Evolutionary conservation across 352 stramenopile genomes (phyloP), one percentile per base, ranked within the genome.

Genomic region (Phytophthora cactorum): DNA sequence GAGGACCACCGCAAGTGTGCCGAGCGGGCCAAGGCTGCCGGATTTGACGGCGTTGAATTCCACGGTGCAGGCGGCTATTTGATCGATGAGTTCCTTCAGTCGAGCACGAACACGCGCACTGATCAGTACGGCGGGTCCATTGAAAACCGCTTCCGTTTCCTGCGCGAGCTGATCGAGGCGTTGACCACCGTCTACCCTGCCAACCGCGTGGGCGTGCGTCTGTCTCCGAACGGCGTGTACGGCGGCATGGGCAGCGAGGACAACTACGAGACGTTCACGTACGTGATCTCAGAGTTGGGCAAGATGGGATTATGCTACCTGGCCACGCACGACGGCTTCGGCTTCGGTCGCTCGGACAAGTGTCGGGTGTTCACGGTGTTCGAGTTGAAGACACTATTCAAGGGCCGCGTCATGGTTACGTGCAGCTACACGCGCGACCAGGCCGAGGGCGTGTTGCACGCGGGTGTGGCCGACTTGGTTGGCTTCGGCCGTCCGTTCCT

Each of bases 11-110:
- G 73, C 22, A 66, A 82, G 53, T 84, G 70, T 4, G 90, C 90
- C 0, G 66, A 68, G 38, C 78, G 77, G 1, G 77, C 81, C 10
- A 86, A 90, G 44, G 68, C 88, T 15, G 91, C 90, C 22, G 93
- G 93, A 6, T 98, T 78, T 25, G 68, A 72, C 29, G 68, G 68
- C 12, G 68, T 75, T 9, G 68, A 75, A 45, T 63, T 76, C 96
- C 93, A 98, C 72, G 70, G 41, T 22, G 93, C 88, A 2, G 93
- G 97, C 44, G 93, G 92, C 10, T 98, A 98, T 51, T 69, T 98
- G 10, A 73, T 98, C 46, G 89, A 98, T 59, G 76, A 96, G 58
- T 97, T 97, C 67, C 66, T 98, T 25, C 79, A 94, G 57, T 61
- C 71, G n/a, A 78, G 50, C n/a, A 72, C 72, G 12, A 98, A 98